These are phyloP conservation scores for Starmerella etchellsii DNA, from an alignment of 805 yeast genomes.

Conservation along the genomic window DNA sequence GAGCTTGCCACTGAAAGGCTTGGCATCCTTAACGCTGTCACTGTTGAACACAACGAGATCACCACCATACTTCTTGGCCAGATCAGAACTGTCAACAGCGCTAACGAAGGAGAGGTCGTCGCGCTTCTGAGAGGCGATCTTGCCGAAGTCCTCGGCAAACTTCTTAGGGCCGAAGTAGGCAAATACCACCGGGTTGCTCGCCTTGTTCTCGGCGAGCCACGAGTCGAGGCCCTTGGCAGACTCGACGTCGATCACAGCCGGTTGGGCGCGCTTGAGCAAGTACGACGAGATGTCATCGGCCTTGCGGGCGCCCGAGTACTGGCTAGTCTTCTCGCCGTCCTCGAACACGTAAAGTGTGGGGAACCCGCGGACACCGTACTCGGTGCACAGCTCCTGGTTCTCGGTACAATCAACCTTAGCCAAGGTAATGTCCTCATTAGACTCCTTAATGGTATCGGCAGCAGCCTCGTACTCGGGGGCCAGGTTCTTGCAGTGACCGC, in stretches of 20 bases:
- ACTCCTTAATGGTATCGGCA: conserved; percentile 14
- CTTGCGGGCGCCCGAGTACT: conserved; percentile 76
- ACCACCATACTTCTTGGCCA: conserved; percentile 26
- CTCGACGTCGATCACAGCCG: conserved; percentile 48
- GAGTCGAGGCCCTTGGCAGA: conserved; percentile 39
- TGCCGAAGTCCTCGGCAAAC: conserved; percentile 45
- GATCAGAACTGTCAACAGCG: conserved; percentile 30
- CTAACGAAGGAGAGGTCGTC: conserved; percentile 48
- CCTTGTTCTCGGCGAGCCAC: conserved; percentile 27
- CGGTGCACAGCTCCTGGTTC: conserved; percentile 58
- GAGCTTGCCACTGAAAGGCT: conserved; percentile 20
- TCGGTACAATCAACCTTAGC: conserved; percentile 83
- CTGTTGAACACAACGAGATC: conserved; percentile 37
- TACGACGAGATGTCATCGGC: conserved; percentile 63
- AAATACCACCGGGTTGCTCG: conserved; percentile 28
- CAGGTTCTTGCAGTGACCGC: conserved; percentile 65
- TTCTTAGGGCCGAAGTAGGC: conserved; percentile 36
- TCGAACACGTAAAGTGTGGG: conserved; percentile 74
- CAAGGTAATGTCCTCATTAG: conserved; percentile 28
- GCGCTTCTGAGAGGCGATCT: conserved; percentile 50
- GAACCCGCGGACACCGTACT: conserved; percentile 56
- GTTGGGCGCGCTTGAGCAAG: conserved; percentile 72
- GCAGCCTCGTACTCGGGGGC: conserved; percentile 29
- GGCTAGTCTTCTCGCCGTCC: conserved; percentile 35
- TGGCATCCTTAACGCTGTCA: conserved; percentile 22